phyloP scores from a whole-genome alignment of 306 rosid species.

The Trifolium repens region DNA sequence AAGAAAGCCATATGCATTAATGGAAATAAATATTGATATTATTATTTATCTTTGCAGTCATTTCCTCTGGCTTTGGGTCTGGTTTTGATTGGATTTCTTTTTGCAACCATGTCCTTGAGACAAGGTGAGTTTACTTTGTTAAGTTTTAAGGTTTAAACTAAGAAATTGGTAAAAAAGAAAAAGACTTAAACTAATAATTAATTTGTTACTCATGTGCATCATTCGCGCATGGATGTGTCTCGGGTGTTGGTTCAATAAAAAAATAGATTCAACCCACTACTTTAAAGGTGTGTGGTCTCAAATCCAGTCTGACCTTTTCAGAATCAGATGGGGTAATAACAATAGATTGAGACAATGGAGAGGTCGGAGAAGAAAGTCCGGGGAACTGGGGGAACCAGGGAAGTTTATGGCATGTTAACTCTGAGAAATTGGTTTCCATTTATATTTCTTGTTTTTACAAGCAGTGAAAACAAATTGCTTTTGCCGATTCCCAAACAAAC shows the following conservation, averaged over 20 bases:
- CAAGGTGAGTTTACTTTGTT: conserved; percentile 68
- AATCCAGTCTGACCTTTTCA: conserved; percentile 6
- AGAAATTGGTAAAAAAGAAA: not conserved
- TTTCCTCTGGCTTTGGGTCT: conserved; percentile 82
- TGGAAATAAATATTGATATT: conserved; percentile 31
- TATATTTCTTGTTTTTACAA: conserved; percentile 1
- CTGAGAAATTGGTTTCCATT: not conserved
- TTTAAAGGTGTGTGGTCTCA: not conserved
- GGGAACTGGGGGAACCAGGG: not conserved
- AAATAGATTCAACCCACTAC: conserved; percentile 8
- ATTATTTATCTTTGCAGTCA: conserved; percentile 60
- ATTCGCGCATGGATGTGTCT: not conserved
- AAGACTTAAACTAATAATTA: conserved; percentile 15
- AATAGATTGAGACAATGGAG: conserved; percentile 9
- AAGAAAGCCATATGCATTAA: conserved; percentile 35
- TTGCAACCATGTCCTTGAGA: conserved; percentile 79
- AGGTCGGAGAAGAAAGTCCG: conserved; percentile 6
- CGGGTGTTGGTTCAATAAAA: not conserved
- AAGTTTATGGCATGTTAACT: conserved; percentile 10
- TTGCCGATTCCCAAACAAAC: not conserved
- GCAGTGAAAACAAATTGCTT: conserved; percentile 5
- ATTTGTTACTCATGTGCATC: not conserved
- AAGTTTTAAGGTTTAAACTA: conserved; percentile 18
- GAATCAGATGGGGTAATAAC: not conserved
- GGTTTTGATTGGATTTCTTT: conserved; percentile 76